Conservation (phyloP, 148 eudicot genomes). For the Beta vulgaris region DNA sequence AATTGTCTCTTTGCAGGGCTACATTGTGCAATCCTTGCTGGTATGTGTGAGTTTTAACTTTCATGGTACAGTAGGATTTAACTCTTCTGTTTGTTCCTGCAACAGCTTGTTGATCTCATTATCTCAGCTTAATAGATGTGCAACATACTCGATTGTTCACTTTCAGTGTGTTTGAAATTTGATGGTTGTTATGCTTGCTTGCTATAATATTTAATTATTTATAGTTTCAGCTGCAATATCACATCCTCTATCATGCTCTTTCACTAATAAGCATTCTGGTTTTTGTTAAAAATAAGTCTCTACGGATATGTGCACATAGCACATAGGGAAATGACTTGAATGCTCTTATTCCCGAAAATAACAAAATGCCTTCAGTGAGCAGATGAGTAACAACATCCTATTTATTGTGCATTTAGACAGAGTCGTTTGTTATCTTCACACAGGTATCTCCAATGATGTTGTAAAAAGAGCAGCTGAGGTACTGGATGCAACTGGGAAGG, state of each 20-base stretch:
- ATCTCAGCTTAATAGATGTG: not conserved
- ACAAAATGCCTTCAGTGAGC: no score
- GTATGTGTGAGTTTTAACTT: constrained; percentile 38
- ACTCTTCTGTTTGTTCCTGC: not conserved
- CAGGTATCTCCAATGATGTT: constrained; percentile 78
- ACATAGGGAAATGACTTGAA: no score
- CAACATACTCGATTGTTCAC: not conserved
- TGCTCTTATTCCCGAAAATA: no score
- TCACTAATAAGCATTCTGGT: no score
- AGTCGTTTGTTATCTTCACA: constrained; percentile 5
- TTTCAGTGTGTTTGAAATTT: constrained; percentile 2
- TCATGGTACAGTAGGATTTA: not conserved
- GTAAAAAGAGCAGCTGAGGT: constrained; percentile 69
- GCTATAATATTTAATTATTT: no score
- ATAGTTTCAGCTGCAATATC: not conserved
- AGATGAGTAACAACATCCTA: no score
- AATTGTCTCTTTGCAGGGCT: constrained; percentile 52
- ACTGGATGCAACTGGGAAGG: constrained; percentile 44
- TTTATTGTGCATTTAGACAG: no score
- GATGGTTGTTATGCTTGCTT: constrained; percentile 1
- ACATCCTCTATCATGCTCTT: not conserved
- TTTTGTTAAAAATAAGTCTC: no score
- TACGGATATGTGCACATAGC: no score
- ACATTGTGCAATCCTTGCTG: constrained; percentile 94
- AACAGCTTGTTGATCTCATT: not conserved